A percentile compares a stretch with the other conserved stretches of the same genome.
Evolutionary conservation across 495 filamentous ascomycete species (phyloP).

Genomic region (Chaetomium tenue): DNA sequence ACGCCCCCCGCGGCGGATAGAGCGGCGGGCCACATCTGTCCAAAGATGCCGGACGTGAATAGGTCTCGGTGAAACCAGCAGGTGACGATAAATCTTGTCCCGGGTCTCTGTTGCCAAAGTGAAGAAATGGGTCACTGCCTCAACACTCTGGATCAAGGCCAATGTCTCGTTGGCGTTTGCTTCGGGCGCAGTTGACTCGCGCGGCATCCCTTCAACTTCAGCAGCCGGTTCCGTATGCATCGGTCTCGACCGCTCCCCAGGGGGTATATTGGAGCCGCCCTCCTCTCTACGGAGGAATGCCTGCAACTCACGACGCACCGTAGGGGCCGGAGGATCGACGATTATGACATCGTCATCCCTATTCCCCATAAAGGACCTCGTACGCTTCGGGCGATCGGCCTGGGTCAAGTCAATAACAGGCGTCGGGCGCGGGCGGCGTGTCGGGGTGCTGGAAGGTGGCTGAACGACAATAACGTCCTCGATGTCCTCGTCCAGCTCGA

Average conservation of each 20-base stretch:
- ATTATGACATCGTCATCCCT: slow-evolving; percentile 16
- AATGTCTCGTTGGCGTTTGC: background rate
- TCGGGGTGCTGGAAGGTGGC: too few species aligned
- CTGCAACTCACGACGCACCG: background rate
- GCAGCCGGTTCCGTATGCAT: background rate
- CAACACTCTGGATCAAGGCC: background rate
- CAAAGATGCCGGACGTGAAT: slow-evolving; percentile 40
- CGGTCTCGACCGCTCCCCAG: background rate
- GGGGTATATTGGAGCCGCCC: background rate
- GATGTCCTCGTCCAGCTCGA: too few species aligned
- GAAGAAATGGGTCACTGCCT: slow-evolving; percentile 21
- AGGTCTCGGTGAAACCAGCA: slow-evolving; percentile 36
- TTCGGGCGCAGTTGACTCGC: background rate
- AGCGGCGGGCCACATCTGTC: slow-evolving; percentile 31
- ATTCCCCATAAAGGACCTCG: slow-evolving; percentile 3
- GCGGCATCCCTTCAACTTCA: background rate
- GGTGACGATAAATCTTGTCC: slow-evolving; percentile 37
- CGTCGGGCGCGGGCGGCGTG: too few species aligned
- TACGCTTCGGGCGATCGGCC: slow-evolving; percentile 1
- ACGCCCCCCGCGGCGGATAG: slow-evolving; percentile 2
- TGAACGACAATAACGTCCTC: too few species aligned
- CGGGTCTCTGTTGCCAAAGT: slow-evolving; percentile 37
- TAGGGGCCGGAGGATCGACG: slow-evolving; percentile 9
- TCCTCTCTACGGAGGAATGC: background rate
- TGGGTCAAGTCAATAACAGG: slow-evolving; percentile 13